Evolutionary conservation across 148 eudicot species (phyloP), one percentile per base, ranked within the genome.

Genomic region (Diospyros lotus): DNA sequence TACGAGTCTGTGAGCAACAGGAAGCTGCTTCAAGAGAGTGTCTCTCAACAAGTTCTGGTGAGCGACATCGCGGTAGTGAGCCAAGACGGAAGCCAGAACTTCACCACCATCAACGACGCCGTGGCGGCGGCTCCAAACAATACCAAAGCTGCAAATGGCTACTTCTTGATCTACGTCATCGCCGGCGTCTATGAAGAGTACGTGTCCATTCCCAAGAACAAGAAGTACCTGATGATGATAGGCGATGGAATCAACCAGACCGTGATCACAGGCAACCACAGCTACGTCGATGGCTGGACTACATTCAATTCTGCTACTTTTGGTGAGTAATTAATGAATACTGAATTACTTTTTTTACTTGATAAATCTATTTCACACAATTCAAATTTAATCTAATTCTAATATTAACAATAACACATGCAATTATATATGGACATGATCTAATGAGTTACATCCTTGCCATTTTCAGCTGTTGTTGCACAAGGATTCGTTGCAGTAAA

Each of bases 231-330:
- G 72, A 87, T 93, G 98, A 87, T 93, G 87, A 79, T 93, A 14
- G 98, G 98, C 2, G 98, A 91, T 55, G 98, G 98, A 2, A 91
- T 93, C 55, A 94, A 93, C 68, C 87, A 83, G 75, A 93, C 98
- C 1, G 75, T 93, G 52, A 87, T 93, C 59, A 89, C 98, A 2
- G 98, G 98, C 5, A 91, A 88, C 48, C 89, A 82, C 0, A 93
- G 86, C 48, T 77, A 80, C 10, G 86, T 74, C 45, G 97, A 86
- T 71, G 92, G 92, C 39, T 89, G 77, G 80, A 91, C 97, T 7
- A 94, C 98, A 6, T 94, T 86, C 77, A 87, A 89, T 56, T 93
- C 94, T 40, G 79, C 91, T 9, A 89, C 97, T n/a, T 86, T 93
- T 56, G 90, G 98, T 91, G 77, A 78, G 88, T 72, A 28, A 68